Evolutionary conservation across 75 land plant species (phyloP).

Genomic region (Ceratopteris richardii): DNA sequence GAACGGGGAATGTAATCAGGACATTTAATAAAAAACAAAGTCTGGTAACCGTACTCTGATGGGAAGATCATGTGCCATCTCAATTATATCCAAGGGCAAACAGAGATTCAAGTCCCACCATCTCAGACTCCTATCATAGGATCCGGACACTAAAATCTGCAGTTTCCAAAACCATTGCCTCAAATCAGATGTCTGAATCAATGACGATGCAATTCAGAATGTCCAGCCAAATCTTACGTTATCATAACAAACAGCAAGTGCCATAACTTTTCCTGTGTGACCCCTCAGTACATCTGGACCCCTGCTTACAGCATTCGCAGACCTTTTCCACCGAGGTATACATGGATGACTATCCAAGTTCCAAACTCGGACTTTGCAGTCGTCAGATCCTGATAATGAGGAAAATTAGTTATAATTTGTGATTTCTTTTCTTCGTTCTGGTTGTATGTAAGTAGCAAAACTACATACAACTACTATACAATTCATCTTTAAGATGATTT

Average conservation of each 20-base stretch:
- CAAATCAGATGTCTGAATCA: too few relatives aligned
- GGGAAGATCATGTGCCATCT: slow-evolving; percentile 12
- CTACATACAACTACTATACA: too few relatives aligned
- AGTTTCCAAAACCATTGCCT: neutral
- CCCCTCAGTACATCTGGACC: slow-evolving; percentile 27
- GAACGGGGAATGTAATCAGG: too few relatives aligned
- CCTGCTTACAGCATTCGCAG: neutral
- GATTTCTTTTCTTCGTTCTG: too few relatives aligned
- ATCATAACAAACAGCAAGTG: slow-evolving; percentile 8
- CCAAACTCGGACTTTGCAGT: slow-evolving; percentile 21
- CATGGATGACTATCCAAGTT: slow-evolving; percentile 22
- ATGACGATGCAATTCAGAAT: too few relatives aligned
- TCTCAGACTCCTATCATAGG: slow-evolving; percentile 11
- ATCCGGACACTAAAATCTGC: slow-evolving; percentile 9
- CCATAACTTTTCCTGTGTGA: slow-evolving; percentile 15
- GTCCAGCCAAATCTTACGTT: slow-evolving; percentile 1
- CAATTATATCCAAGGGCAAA: slow-evolving; percentile 10
- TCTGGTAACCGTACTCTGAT: slow-evolving; percentile 5
- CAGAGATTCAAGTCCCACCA: slow-evolving; percentile 11
- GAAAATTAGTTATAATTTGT: too few relatives aligned
- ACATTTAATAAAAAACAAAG: too few relatives aligned
- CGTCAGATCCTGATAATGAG: slow-evolving; percentile 15
- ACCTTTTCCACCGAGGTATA: slow-evolving; percentile 12
- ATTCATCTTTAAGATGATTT: too few relatives aligned
- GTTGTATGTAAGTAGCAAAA: too few relatives aligned